Conservation (phyloP, 2,329 filamentous ascomycete species). For the Paecilomyces variotii region DNA sequence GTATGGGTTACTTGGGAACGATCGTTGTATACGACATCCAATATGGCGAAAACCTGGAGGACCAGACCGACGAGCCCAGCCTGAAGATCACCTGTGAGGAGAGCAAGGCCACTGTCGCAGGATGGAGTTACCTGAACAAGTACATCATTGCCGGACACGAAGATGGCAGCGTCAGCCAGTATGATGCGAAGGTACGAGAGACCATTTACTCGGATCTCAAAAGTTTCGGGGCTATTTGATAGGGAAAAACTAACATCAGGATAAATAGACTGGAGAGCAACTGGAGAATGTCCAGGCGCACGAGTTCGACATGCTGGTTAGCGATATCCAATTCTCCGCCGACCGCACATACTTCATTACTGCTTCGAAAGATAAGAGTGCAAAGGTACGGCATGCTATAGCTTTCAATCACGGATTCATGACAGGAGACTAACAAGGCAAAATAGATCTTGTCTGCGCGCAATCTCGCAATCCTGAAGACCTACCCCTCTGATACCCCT, state of each 20-base stretch:
- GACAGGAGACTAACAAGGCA: not conserved
- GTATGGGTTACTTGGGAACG: conserved; percentile 89
- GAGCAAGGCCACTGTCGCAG: conserved; percentile 94
- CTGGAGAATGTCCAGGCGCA: conserved; percentile 75
- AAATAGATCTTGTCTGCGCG: conserved; percentile 67
- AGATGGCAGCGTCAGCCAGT: conserved; percentile 84
- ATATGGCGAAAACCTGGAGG: conserved; percentile 60
- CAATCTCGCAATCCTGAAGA: conserved; percentile 88
- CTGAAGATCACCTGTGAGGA: conserved; percentile 88
- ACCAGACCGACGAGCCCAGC: conserved; percentile 74
- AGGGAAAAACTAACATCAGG: not conserved
- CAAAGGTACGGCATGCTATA: conserved; percentile 55
- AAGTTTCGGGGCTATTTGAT: not conserved
- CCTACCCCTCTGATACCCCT: conserved; percentile 83
- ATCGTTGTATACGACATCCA: conserved; percentile 90
- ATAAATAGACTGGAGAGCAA: conserved; percentile 62
- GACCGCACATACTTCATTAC: conserved; percentile 99
- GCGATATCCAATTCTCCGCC: conserved; percentile 87
- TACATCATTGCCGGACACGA: conserved; percentile 98
- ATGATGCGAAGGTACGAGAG: conserved; percentile 69
- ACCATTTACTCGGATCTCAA: not conserved
- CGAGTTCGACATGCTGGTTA: conserved; percentile 74
- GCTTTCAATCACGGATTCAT: not conserved
- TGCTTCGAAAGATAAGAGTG: conserved; percentile 93
- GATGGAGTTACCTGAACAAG: conserved; percentile 88